phyloP scores from a whole-genome alignment of 768 basidiomycete genomes.

The Amanita rimosa region DNA sequence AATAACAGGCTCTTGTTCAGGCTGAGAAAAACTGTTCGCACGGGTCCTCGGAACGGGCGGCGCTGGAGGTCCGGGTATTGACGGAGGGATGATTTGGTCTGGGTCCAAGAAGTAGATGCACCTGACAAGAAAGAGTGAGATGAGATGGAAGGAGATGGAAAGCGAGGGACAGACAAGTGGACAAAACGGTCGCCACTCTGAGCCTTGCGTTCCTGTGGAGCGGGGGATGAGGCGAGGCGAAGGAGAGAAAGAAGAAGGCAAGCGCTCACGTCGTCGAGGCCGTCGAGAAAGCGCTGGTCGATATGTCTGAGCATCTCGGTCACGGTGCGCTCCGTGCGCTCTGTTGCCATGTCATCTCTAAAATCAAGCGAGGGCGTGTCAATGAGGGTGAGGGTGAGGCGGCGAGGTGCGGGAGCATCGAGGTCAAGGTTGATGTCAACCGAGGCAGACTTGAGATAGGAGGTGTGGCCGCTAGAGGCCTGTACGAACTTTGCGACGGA shows the following conservation, averaged over 20 bases:
- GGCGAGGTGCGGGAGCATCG: conserved; percentile 31
- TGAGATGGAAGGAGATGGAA: conserved; percentile 12
- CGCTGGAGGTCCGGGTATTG: conserved; percentile 52
- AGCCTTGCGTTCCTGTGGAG: conserved; percentile 57
- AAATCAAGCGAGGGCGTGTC: conserved; percentile 80
- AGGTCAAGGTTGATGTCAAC: conserved; percentile 59
- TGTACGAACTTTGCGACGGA: conserved; percentile 78
- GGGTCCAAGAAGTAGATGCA: conserved; percentile 87
- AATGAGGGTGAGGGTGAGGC: conserved; percentile 58
- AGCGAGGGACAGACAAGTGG: conserved; percentile 50
- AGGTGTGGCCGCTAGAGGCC: conserved; percentile 59
- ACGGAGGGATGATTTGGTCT: conserved; percentile 64
- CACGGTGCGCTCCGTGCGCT: conserved; percentile 55
- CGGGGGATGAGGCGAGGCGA: not conserved
- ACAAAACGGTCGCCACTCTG: conserved; percentile 67
- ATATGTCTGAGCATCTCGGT: conserved; percentile 61
- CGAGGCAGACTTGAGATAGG: conserved; percentile 59
- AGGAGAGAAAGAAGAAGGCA: conserved; percentile 11
- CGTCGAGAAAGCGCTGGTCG: conserved; percentile 63
- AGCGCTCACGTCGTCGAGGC: conserved; percentile 63
- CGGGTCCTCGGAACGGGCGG: conserved; percentile 61
- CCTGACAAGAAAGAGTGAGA: conserved; percentile 23
- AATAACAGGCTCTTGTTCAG: conserved; percentile 66
- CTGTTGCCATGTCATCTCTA: conserved; percentile 49
- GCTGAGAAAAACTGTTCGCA: conserved; percentile 59